Percentiles rank a stretch among this genome's conserved stretches.
Conservation (phyloP, 306 rosid species). For the Echinosophora koreensis region DNA sequence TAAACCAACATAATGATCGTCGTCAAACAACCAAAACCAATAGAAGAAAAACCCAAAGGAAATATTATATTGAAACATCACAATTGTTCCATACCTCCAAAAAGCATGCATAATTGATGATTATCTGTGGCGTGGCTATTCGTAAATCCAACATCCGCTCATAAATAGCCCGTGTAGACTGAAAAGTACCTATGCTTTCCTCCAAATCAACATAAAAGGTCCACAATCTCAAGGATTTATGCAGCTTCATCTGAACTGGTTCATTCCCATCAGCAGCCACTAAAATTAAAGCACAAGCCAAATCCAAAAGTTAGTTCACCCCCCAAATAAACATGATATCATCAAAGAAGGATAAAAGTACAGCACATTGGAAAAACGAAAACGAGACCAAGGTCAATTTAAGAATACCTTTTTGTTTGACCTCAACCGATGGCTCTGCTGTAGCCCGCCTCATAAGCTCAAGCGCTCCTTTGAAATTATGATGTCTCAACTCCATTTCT, state of each 20-base stretch:
- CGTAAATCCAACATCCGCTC: conserved; percentile 93
- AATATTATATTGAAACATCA: background rate
- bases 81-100: conserved; percentile 68
- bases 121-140: conserved; percentile 92
- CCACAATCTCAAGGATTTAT: conserved; percentile 89
- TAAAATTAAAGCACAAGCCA: conserved; percentile 55
- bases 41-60: conserved; percentile 20
- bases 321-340: conserved; percentile 18
- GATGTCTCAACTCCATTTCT: conserved; percentile 82
- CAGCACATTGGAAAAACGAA: background rate
- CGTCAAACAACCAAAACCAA: conserved; percentile 39
- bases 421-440: conserved; percentile 96
- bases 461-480: conserved; percentile 81
- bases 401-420: conserved; percentile 83
- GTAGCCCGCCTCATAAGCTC: conserved; percentile 94
- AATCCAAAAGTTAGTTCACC: conserved; percentile 38
- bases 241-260: conserved; percentile 89
- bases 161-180: conserved; percentile 87
- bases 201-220: conserved; percentile 91
- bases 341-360: background rate
- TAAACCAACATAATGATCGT: conserved; percentile 43
- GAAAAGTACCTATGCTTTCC: conserved; percentile 83
- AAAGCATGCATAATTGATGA: conserved; percentile 85
- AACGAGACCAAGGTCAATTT: conserved; percentile 7
- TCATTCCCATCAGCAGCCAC: conserved; percentile 95